These are phyloP conservation scores for Turnera subulata DNA, from an alignment of 345 rosid species.

Conservation along the genomic window DNA sequence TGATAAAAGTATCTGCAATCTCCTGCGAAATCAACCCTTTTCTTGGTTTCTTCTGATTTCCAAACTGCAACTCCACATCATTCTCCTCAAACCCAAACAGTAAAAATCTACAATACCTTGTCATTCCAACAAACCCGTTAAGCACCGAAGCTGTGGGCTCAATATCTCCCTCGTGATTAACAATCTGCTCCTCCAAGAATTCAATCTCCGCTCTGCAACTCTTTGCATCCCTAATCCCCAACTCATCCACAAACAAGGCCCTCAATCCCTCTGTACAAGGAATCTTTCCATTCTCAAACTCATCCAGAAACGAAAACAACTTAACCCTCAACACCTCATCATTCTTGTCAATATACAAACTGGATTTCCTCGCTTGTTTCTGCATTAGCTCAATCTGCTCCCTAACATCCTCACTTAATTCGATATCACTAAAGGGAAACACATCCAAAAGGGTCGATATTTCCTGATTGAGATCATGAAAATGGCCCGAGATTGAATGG, in stretches of 20 bases:
- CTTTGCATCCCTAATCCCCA: slow-evolving; percentile 57
- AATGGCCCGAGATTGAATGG: slow-evolving; percentile 79
- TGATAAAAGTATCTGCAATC: slow-evolving; percentile 64
- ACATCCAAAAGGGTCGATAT: slow-evolving; percentile 87
- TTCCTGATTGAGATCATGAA: slow-evolving; percentile 90
- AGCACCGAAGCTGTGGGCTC: slow-evolving; percentile 82
- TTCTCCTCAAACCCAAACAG: slow-evolving; percentile 70
- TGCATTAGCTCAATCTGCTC: slow-evolving; percentile 77
- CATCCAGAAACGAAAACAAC: slow-evolving; percentile 56
- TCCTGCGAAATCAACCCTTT: slow-evolving; percentile 64
- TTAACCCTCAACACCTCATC: slow-evolving; percentile 61
- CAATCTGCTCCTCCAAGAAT: slow-evolving; percentile 91
- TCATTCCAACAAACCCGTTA: slow-evolving; percentile 75
- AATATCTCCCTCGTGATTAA: slow-evolving; percentile 72
- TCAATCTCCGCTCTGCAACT: slow-evolving; percentile 68
- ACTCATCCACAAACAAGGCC: slow-evolving; percentile 51
- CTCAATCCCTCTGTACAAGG: slow-evolving; percentile 38
- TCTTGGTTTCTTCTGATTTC: slow-evolving; percentile 48
- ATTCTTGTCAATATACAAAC: slow-evolving; percentile 50
- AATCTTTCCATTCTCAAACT: slow-evolving; percentile 58
- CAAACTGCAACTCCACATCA: slow-evolving; percentile 36
- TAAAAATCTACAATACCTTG: slow-evolving; percentile 72
- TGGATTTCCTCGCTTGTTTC: slow-evolving; percentile 53
- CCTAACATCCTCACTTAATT: slow-evolving; percentile 63
- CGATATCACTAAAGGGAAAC: slow-evolving; percentile 52